Base-by-base conservation (phyloP, 2,329 filamentous ascomycete species). In the Cadophora luteo-olivacea region DNA sequence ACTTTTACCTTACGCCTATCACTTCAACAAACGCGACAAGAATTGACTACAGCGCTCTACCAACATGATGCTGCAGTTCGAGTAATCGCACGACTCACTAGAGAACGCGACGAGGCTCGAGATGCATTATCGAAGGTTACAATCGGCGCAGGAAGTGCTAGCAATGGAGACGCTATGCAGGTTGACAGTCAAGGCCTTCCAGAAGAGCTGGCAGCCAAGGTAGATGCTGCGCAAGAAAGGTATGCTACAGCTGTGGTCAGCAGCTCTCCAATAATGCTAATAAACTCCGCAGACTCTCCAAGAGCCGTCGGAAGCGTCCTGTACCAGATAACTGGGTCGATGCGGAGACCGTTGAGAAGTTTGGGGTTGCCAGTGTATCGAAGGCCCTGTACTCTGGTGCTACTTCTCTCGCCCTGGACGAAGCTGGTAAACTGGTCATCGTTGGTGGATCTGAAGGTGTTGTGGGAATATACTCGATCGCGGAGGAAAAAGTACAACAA, bases 51-150 rank as follows among this genome's bases (percentile, higher is more conserved):
- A 1, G 93, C 96, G 0, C 85, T 99, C 29, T 99, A 99, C 81
- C 95, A 98, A 82, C 93, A 98, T 76, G 96, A 99, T 84, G 95
- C 96, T 1, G 96, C 96, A n/a, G 90, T 97, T 61, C 87, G 96
- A 71, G 96, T 99, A 61, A 97, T 99, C 81, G 94, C 94, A 72
- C 89, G 95, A 60, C 79, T 99, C 79, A 92, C 92, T n/a, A 91
- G 88, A 78, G 96, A 99, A 84, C 85, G 96, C 71, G 94, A 99
- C 76, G 94, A 98, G 80, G 94, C 96, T 57, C 87, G 95, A 72
- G 92, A 96, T 80, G 93, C 96, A 16, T 83, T 99, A 63, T 93
- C 93, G 45, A 93, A 92, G 78, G 87, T 98, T 16, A 92, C 92
- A 1, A 89, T 97, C 55, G 89, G 89, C 32, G 84, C 85, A 33